Evolutionary conservation across 202 grass and related monocot genomes (phyloP), one percentile per base, ranked within the genome.

Genomic region (Hordeum pubiflorum): DNA sequence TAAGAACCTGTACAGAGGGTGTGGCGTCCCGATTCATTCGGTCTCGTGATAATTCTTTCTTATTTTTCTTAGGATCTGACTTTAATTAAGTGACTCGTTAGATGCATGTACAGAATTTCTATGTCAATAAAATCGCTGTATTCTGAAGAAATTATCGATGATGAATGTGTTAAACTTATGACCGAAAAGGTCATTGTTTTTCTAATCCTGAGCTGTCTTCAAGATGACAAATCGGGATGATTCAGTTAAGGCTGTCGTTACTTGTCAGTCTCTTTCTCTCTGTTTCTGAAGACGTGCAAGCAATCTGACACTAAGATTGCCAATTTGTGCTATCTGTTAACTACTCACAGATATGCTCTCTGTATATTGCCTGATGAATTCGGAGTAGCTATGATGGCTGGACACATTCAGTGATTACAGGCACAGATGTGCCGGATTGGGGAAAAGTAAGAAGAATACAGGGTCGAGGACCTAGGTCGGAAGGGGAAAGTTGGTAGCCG

Each of bases 101-200:
- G 29, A 57, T 75, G 41, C 44, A 68, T 79, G 84, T 78, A 92
- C 58, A 77, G 7, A 75, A 46, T 66, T 87, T 64, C 70, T 62
- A 29, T 78, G 64, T 39, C 61, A 69, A 75, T 33, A 11, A 82
- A 87, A 69, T 8, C 1, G 15, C 13, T 70, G 11, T 70, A 26
- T 39, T 44, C 4, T 15, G 10, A 70, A 26, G 38, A 70, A 46
- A 46, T 44, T 23, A 29, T 26, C 39, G 24, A 6, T n/a, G 33
- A 37, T 40, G 37, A 10, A 17, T 21, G 9, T 66, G 32, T 50
- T 44, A 37, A 17, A 50, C 46, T 50, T 50, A 6, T 50, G 46
- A 50, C 14, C 14, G 2, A 50, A 17, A 50, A 50, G 14, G 46
- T 6, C 14, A 50, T 50, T 50, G 14, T 17, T 50, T 50, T 50